A percentile compares a stretch with the other conserved stretches of the same genome.
These are phyloP conservation scores for Claviceps spartinae DNA, from an alignment of 2,329 filamentous ascomycete species.

Conservation along the genomic window DNA sequence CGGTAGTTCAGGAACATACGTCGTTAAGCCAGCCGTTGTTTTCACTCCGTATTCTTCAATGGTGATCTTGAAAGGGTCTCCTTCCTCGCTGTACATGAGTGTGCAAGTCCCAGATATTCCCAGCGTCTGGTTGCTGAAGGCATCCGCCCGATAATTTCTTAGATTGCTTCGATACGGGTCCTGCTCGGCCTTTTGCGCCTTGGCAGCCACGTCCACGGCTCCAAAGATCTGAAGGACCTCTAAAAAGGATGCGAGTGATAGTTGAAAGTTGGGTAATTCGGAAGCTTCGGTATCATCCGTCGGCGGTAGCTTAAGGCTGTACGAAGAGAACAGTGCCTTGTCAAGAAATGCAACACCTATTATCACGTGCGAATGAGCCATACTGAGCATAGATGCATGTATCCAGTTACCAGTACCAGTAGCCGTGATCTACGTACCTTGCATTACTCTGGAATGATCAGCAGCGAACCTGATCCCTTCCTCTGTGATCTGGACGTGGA, in stretches of 20 bases:
- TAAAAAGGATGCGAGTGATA: conserved; percentile 74
- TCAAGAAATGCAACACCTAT: conserved; percentile 59
- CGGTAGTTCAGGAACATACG: conserved; percentile 62
- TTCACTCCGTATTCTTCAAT: conserved; percentile 77
- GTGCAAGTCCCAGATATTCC: conserved; percentile 79
- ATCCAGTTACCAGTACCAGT: no score
- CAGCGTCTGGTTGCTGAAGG: conserved; percentile 71
- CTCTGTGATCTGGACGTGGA: conserved; percentile 60
- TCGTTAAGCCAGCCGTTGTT: conserved; percentile 80
- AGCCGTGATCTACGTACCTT: conserved; percentile 43
- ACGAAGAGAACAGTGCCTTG: conserved; percentile 77
- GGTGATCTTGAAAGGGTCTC: conserved; percentile 69
- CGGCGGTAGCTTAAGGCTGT: conserved; percentile 46
- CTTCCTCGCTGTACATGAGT: conserved; percentile 60
- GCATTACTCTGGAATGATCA: conserved; percentile 81
- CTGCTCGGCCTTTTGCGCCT: conserved; percentile 42
- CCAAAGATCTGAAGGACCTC: conserved; percentile 95
- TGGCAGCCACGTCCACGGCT: conserved; percentile 54
- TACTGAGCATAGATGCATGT: neutral
- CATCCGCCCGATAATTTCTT: conserved; percentile 50
- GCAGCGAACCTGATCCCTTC: conserved; percentile 79
- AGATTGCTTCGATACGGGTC: conserved; percentile 49
- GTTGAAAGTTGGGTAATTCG: conserved; percentile 60
- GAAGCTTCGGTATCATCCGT: conserved; percentile 24
- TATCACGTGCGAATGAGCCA: conserved; percentile 7